Evolutionary conservation across 345 rosid genomes (phyloP).

Genomic region (Mangifera indica): DNA sequence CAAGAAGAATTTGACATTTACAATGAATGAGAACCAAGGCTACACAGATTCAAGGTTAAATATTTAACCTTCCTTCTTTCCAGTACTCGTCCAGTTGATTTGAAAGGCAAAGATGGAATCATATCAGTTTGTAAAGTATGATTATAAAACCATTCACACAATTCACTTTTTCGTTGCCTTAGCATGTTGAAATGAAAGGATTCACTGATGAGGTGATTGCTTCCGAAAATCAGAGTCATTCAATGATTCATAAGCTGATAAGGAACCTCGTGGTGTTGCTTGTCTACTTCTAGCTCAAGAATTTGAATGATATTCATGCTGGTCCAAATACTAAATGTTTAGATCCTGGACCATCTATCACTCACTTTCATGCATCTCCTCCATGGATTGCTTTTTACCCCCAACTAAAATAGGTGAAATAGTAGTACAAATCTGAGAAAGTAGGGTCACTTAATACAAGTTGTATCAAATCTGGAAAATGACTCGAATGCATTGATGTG

Average conservation of each 20-base stretch:
- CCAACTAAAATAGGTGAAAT: not conserved
- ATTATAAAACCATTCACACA: not conserved
- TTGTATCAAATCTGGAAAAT: not conserved
- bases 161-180: not conserved
- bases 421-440: not conserved
- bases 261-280: not conserved
- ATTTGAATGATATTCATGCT: not conserved
- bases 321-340: not conserved
- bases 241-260: not conserved
- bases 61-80: no score
- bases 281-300: not conserved
- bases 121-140: not conserved
- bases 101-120: not conserved
- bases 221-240: not conserved
- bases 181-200: slow-evolving; percentile 1
- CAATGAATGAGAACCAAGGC: no score
- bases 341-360: not conserved
- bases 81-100: not conserved
- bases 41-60: no score
- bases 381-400: not conserved
- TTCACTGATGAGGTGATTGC: not conserved
- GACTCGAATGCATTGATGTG: not conserved
- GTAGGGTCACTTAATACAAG: not conserved
- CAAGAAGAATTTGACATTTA: no score
- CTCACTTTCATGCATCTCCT: not conserved